Evolutionary conservation across 1,284 basidiomycete genomes (phyloP), one percentile per base, ranked within the genome.

Genomic region (Microstroma glucosiphilum): DNA sequence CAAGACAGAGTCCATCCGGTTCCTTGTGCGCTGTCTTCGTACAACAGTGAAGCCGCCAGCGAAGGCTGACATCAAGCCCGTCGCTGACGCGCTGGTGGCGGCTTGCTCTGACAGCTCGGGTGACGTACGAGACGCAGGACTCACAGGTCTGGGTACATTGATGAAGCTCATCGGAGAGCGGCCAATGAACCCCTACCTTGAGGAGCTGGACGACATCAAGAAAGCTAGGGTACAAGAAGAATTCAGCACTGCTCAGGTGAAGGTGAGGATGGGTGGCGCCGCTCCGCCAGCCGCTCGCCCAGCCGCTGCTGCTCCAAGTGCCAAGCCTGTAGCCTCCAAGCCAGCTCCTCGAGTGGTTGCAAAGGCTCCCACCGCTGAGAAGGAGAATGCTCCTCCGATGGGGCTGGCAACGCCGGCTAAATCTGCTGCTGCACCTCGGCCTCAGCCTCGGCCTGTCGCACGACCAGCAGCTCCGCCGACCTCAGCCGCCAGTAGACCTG

Each of bases 131-230:
- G 89, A 89, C 64, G 90, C 93, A 62, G 91, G 92, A 17, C 92
- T 92, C 0, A 84, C 85, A 42, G 90, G 88, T 71, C 83, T 98
- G 40, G 96, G 94, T 9, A 89, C 88, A 0, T 82, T 98, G 69
- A 94, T 96, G 90, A 96, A 92, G 83, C 92, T 98, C 83, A 86
- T 98, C 13, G 96, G 96, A 25, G 94, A 98, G 79, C 84, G 96
- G 30, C 88, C 90, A 12, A 85, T 99, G 67, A 92, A 89, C 77
- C 89, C 90, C 0, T 84, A 90, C 41, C 85, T 97, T 82, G 94
- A 97, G 66, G 83, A 85, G 26, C 83, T 98, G 59, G 88, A 91
- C 40, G 93, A 97, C 72, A 84, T 96, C 43, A 85, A 93, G 69
- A 94, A 92, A 81, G 85, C 83, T 6, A 99, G 98, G 80, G 90